Percentiles rank a stretch among this genome's conserved stretches.
Conservation (phyloP, 148 eudicot genomes). For the Polygonum maritimum region DNA sequence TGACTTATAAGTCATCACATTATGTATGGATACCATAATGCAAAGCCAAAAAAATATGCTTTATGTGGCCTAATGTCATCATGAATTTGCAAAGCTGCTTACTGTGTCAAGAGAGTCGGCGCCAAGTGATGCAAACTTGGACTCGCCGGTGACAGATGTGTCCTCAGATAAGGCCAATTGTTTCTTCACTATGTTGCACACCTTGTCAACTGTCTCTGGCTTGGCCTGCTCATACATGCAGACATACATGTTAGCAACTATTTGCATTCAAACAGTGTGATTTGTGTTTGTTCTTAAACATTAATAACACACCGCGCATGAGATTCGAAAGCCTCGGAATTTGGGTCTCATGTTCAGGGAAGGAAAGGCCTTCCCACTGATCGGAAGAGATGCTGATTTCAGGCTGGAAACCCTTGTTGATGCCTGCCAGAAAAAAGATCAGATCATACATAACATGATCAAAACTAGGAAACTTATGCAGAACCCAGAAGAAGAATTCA, state of each 20-base stretch:
- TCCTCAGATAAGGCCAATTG: constrained; percentile 19
- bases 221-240: constrained; percentile 17
- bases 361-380: not conserved
- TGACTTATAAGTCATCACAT: too few relatives aligned
- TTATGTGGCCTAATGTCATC: too few relatives aligned
- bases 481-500: not conserved
- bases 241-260: not conserved
- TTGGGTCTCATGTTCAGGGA: not conserved
- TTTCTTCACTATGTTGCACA: constrained; percentile 19
- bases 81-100: not conserved
- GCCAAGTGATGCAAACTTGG: constrained; percentile 11
- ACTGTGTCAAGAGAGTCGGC: constrained; percentile 25
- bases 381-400: constrained; percentile 9
- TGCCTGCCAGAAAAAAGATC: not conserved
- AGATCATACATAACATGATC: not conserved
- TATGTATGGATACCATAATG: too few relatives aligned
- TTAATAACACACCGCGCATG: constrained; percentile 9
- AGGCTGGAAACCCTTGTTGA: constrained; percentile 1
- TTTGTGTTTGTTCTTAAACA: too few relatives aligned
- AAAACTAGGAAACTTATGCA: not conserved
- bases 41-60: too few relatives aligned
- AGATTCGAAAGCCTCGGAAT: constrained; percentile 3
- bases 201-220: constrained; percentile 22
- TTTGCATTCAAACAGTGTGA: too few relatives aligned
- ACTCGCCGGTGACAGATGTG: constrained; percentile 6